Base-by-base conservation (phyloP, 1,284 basidiomycete genomes). In the Cystobasidium slooffiae region DNA sequence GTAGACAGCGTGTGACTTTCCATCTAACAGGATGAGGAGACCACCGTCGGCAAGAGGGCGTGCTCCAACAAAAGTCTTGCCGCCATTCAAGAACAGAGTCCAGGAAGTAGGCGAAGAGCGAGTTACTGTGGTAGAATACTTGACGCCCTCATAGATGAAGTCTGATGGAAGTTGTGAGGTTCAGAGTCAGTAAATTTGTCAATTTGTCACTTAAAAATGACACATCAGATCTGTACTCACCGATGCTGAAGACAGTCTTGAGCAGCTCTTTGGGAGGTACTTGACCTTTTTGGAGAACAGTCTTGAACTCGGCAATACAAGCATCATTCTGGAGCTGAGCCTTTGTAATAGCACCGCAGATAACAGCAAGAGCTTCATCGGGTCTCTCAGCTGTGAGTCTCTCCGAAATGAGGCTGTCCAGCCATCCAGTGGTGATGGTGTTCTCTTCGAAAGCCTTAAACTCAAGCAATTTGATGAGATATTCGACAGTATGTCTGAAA, bases 401-500 rank as follows among this genome's bases (percentile, higher is more conserved):
- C 83, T 89, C 84, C 84, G 92, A 94, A 83, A 99, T 99, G 75
- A 99, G 87, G 51, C 92, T 93, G 83, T 99, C 97, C 75, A 99
- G 88, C 97, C 97, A 99, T 76, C 94, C 96, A 18, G 97, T 99
- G 18, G 97, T 99, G 82, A 99, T 92, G 12, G 92, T 94, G 84
- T 99, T 99, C 81, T 94, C 90, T 84, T 93, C 90, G 86, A 99
- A 99, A 37, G 94, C 93, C 78, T 96, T 92, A 75, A 97, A 89
- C 84, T 99, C 95, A 77, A 99, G 88, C 59, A 75, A 66, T 77
- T 79, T 80, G 76, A 80, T 79, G 65, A 80, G 77, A 76, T 98
- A 98, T 84, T 99, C 97, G 80, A 99, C 96, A 0, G 97, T 99
- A 24, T 94, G 98, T 76, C 97, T 86, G 87, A 99, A 99, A 83